Percentiles rank a stretch among this genome's conserved stretches.
Evolutionary conservation across 1,139 yeast species (phyloP).

Genomic region (Protomyces inundatus): DNA sequence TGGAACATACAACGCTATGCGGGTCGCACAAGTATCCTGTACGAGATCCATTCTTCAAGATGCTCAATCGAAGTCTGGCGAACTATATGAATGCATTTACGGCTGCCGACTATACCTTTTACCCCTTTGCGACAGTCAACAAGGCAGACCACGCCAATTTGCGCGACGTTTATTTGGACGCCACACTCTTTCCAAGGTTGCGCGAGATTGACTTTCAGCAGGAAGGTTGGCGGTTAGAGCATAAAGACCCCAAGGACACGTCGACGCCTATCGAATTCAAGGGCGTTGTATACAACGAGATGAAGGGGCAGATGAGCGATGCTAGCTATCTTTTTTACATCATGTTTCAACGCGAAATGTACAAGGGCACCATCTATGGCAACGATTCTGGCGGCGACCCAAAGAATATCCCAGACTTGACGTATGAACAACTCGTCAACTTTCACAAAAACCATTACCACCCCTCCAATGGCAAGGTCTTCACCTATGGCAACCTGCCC

Average conservation of each 20-base stretch:
- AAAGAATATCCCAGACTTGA: slow-evolving; percentile 61
- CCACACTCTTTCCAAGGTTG: slow-evolving; percentile 76
- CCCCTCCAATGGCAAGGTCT: slow-evolving; percentile 82
- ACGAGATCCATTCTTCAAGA: slow-evolving; percentile 93
- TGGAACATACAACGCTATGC: slow-evolving; percentile 87
- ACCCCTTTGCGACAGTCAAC: slow-evolving; percentile 94
- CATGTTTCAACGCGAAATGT: slow-evolving; percentile 57
- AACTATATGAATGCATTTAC: slow-evolving; percentile 99
- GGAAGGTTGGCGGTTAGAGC: slow-evolving; percentile 97
- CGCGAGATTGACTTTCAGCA: slow-evolving; percentile 78
- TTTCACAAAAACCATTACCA: slow-evolving; percentile 75
- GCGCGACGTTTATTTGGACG: slow-evolving; percentile 81
- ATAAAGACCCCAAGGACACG: slow-evolving; percentile 55
- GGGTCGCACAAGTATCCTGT: slow-evolving; percentile 90
- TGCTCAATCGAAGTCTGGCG: slow-evolving; percentile 81
- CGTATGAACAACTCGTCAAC: slow-evolving; percentile 66
- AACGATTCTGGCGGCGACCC: slow-evolving; percentile 97
- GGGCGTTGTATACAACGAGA: slow-evolving; percentile 96
- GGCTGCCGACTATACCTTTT: slow-evolving; percentile 82
- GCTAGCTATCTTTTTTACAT: slow-evolving; percentile 81
- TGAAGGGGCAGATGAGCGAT: slow-evolving; percentile 94
- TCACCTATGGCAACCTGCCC: slow-evolving; percentile 78
- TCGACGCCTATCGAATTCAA: slow-evolving; percentile 64
- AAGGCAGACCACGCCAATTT: slow-evolving; percentile 71
- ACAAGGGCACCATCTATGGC: slow-evolving; percentile 58